phyloP scores from a whole-genome alignment of 169 alveolate species.

The Sarcocystis neurona region DNA sequence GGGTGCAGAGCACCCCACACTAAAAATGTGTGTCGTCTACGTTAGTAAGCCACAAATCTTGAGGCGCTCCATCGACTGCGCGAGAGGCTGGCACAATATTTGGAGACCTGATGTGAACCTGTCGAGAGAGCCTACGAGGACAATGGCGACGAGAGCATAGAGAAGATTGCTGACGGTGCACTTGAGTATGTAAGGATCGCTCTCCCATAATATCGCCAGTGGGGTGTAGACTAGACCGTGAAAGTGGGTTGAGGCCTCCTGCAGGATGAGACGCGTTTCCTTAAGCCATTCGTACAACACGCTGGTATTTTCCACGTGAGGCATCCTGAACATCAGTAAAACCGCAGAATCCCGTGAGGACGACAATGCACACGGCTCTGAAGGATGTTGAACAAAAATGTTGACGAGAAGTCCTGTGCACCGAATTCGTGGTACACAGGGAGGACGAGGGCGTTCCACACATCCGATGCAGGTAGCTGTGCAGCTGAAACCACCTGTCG shows the following conservation, averaged over 20 bases:
- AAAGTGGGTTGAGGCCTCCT: constrained; percentile 3
- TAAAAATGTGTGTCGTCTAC: no score
- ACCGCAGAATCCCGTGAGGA: constrained; percentile 11
- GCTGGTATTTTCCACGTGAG: constrained; percentile 42
- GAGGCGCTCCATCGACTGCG: no score
- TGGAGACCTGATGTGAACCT: no score
- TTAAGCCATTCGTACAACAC: constrained; percentile 39
- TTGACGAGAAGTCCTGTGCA: no score
- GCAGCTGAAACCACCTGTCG: no score
- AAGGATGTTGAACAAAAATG: constrained; percentile 23
- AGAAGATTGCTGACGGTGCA: constrained; percentile 68
- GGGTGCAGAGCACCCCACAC: no score
- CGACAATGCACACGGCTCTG: not conserved
- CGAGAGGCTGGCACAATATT: no score
- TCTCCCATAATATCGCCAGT: constrained; percentile 66
- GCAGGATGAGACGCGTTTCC: constrained; percentile 33
- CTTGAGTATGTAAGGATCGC: constrained; percentile 69
- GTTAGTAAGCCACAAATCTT: no score
- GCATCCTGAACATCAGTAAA: constrained; percentile 40
- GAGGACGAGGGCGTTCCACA: no score
- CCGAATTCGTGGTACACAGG: no score
- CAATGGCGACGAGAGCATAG: constrained; percentile 71
- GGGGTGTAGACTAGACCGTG: constrained; percentile 54
- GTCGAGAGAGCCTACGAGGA: constrained; percentile 70
- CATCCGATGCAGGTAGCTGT: no score